A percentile compares a stretch with the other conserved stretches of the same genome.
Conservation (phyloP, 768 basidiomycete genomes). For the Rhizopogon vulgaris region DNA sequence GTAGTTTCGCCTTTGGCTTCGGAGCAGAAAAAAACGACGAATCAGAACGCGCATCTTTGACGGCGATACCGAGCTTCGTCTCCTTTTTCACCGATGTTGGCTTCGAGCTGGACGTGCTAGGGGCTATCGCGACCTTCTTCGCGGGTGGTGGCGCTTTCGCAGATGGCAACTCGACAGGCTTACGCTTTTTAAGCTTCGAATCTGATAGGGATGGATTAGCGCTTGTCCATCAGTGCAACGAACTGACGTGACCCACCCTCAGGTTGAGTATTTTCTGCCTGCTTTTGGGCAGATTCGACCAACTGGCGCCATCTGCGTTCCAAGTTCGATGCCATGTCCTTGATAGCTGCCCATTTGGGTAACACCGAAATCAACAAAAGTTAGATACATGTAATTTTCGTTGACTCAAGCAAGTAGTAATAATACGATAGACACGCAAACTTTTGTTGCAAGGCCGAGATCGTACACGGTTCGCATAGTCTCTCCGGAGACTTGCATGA, state of each 20-base stretch:
- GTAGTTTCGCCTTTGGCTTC: constrained; percentile 77
- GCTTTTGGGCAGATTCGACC: constrained; percentile 46
- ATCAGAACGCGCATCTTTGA: constrained; percentile 79
- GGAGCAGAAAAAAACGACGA: constrained; percentile 86
- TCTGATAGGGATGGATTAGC: constrained; percentile 34
- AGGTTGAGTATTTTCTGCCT: constrained; percentile 31
- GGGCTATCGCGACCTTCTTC: constrained; percentile 57
- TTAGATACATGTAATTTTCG: constrained; percentile 57
- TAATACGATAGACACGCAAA: constrained; percentile 26
- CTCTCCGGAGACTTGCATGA: constrained; percentile 12
- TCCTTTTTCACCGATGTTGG: constrained; percentile 55
- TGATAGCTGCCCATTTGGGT: constrained; percentile 62
- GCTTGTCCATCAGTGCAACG: constrained; percentile 18
- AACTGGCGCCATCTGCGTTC: constrained; percentile 77
- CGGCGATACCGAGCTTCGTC: constrained; percentile 27
- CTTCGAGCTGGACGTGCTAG: constrained; percentile 16
- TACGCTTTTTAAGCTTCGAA: constrained; percentile 67
- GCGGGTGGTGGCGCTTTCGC: constrained; percentile 45
- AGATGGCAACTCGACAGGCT: constrained; percentile 47
- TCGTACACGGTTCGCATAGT: constrained; percentile 23
- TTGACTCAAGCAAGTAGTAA: constrained; percentile 21
- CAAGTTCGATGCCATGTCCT: constrained; percentile 89
- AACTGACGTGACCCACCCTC: constrained; percentile 75
- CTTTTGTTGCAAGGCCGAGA: constrained; percentile 20
- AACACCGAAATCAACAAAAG: constrained; percentile 39